These are phyloP conservation scores for Cladosporium colombiae DNA, from an alignment of 2,329 filamentous ascomycete species.

Conservation along the genomic window DNA sequence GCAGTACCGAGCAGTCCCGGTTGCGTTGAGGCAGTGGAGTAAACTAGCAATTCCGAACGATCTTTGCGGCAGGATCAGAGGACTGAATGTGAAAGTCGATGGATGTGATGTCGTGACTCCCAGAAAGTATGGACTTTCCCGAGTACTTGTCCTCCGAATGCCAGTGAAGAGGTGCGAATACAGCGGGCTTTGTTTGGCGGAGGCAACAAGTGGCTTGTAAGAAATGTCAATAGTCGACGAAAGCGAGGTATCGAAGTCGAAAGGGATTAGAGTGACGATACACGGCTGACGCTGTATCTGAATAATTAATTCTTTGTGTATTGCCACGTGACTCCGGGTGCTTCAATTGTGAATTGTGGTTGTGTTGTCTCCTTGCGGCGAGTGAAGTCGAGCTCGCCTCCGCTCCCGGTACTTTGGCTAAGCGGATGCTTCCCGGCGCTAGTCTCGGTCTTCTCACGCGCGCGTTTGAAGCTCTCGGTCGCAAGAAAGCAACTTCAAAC, in stretches of 20 bases:
- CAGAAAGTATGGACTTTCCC: background rate
- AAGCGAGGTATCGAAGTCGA: background rate
- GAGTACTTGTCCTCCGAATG: background rate
- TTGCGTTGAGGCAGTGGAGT: background rate
- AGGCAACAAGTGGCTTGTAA: constrained; percentile 12
- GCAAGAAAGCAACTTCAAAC: constrained; percentile 15
- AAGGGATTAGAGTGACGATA: background rate
- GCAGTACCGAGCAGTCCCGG: background rate
- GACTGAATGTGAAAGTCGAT: background rate
- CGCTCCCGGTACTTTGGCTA: background rate
- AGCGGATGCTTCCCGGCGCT: background rate
- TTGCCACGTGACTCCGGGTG: background rate
- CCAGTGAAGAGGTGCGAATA: background rate
- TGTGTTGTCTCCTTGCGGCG: background rate
- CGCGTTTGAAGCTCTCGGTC: constrained; percentile 6
- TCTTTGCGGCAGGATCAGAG: background rate
- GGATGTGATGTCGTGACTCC: background rate
- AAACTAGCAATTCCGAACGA: background rate
- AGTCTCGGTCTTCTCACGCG: constrained; percentile 2
- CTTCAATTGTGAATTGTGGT: background rate
- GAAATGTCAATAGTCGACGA: background rate
- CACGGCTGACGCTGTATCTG: background rate
- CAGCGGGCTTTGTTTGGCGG: constrained; percentile 7
- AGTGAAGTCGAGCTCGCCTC: constrained; percentile 9
- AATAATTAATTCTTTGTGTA: background rate